These are phyloP conservation scores for Tilletia walkeri DNA, from an alignment of 1,284 basidiomycete species.

Conservation along the genomic window DNA sequence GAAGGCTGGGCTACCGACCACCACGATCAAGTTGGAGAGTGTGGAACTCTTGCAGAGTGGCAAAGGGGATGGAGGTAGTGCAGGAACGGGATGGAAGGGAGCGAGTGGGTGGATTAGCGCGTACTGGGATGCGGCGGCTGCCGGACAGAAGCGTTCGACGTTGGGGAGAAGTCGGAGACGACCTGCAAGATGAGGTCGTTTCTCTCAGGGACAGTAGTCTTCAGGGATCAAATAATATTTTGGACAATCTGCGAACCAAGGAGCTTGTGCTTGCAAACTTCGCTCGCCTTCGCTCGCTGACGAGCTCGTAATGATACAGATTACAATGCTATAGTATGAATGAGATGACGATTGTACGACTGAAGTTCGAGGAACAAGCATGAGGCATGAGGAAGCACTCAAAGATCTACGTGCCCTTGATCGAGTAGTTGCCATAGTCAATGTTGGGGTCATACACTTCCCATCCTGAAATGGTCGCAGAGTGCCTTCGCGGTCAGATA, in stretches of 20 bases:
- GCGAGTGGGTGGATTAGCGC: not conserved
- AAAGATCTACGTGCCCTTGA: constrained; percentile 26
- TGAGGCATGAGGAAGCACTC: not conserved
- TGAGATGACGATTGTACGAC: too few relatives aligned
- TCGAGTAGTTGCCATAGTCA: constrained; percentile 47
- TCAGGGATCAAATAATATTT: too few relatives aligned
- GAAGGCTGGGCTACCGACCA: not conserved
- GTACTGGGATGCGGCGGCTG: constrained; percentile 2
- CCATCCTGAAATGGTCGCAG: constrained; percentile 27
- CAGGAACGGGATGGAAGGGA: not conserved
- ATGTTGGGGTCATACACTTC: constrained; percentile 47
- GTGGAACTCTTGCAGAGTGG: not conserved
- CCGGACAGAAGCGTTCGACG: not conserved
- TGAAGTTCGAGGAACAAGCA: too few relatives aligned
- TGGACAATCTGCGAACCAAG: too few relatives aligned
- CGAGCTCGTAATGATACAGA: too few relatives aligned
- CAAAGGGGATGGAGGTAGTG: not conserved
- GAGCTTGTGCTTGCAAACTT: too few relatives aligned
- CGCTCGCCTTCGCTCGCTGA: too few relatives aligned
- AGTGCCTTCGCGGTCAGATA: too few relatives aligned
- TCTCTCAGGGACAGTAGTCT: too few relatives aligned
- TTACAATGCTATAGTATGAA: too few relatives aligned
- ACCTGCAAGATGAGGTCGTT: too few relatives aligned
- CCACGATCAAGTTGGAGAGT: not conserved
- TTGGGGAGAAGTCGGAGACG: too few relatives aligned